Base-by-base conservation (phyloP, 2,329 filamentous ascomycete genomes). In the Aureobasidium mangrovei region DNA sequence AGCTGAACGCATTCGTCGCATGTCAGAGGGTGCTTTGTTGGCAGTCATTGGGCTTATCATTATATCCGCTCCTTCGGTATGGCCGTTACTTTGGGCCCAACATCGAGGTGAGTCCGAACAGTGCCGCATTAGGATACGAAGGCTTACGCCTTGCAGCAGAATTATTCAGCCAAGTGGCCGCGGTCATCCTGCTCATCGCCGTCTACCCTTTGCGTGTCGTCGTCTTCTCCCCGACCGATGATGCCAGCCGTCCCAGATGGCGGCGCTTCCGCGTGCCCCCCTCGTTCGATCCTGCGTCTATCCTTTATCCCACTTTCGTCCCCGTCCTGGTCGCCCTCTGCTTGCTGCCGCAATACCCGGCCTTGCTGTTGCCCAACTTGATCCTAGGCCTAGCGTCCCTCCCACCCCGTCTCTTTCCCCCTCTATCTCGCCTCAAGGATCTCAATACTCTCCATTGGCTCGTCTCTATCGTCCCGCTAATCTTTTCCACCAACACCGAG, bases 201-300 rank as follows among this genome's bases (percentile, higher is more conserved):
- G 54, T 70, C 7, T 74, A 74, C 58, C 70, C 71, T 7, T 49
- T 71, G 18, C 62, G 71, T 48, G 59, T 73, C 4, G 60, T 72
- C 3, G 55, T 56, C 7, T 53, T 55, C 38, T 39, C 28, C 24
- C 53, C 38, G 3, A 33, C 38, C 18, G 26, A 43, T 38, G 44
- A 48, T 27, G 38, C 18, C 9, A 36, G n/a, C 24, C 44, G 43
- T 18, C 52, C 52, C 12, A 35, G 36, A 31, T 45, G 43, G 36
- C 53, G 53, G 45, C 63, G 66, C 26, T 69, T 83, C 62, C 76
- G 77, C 39, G 74, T 95, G 36, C 89, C 90, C 0, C 73, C 82
- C 3, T 77, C 80, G n/a, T 95, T 96, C 69, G 91, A 97, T 64
- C 91, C 90, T 2, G 91, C 91, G 5, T 88, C 91, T 8, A 76